Percentiles rank a stretch among this genome's conserved stretches.
Conservation (phyloP, 2,329 filamentous ascomycete genomes). For the Colletotrichum tofieldiae region DNA sequence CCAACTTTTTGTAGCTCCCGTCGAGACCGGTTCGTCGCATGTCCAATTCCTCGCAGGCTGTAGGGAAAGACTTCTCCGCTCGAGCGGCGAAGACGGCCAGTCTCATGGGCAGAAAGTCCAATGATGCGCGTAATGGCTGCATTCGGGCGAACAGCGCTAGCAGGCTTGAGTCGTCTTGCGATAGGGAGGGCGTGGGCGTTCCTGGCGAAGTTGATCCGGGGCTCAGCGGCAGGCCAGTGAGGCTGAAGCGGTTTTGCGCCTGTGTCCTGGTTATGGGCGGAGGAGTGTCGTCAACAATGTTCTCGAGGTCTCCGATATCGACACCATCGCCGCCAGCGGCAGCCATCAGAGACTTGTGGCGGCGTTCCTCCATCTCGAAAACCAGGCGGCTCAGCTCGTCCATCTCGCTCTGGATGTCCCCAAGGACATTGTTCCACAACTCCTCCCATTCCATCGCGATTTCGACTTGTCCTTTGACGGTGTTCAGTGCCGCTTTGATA, state of each 20-base stretch:
- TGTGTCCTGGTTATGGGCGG: constrained; percentile 66
- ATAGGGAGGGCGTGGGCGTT: constrained; percentile 68
- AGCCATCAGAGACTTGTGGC: constrained; percentile 83
- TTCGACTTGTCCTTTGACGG: constrained; percentile 91
- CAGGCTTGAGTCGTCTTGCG: constrained; percentile 88
- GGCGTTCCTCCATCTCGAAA: constrained; percentile 97
- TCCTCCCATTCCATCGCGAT: constrained; percentile 99
- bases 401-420: constrained; percentile 91
- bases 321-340: constrained; percentile 73
- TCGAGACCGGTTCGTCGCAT: constrained; percentile 83
- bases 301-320: constrained; percentile 92
- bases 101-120: constrained; percentile 97
- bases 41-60: constrained; percentile 90
- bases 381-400: constrained; percentile 85
- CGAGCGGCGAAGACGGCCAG: constrained; percentile 87
- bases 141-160: constrained; percentile 94
- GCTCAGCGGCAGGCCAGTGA: constrained; percentile 75
- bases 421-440: constrained; percentile 92
- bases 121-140: constrained; percentile 91
- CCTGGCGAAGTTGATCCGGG: constrained; percentile 70
- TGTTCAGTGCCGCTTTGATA: constrained; percentile 83
- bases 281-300: constrained; percentile 91
- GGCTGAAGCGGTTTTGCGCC: constrained; percentile 76
- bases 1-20: constrained; percentile 88
- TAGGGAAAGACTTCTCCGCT: constrained; percentile 86